Percentiles rank a stretch among this genome's conserved stretches.
phyloP scores from a whole-genome alignment of 371 early-diverging fungal species.

The Circinella umbellata region DNA sequence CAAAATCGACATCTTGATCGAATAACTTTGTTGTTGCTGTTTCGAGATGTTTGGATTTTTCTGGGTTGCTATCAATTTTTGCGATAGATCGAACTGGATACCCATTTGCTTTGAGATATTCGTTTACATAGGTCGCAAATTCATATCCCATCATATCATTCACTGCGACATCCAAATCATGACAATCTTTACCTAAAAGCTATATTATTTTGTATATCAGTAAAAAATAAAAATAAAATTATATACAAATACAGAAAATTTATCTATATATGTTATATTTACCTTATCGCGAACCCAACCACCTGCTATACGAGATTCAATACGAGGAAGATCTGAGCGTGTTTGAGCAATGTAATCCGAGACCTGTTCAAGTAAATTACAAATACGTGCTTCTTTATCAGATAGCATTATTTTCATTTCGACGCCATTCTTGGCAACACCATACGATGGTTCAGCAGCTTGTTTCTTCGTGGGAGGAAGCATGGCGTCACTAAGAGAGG shows the following conservation, averaged over 20 bases:
- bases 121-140: slow-evolving; percentile 85
- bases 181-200: slow-evolving; percentile 87
- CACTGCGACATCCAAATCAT: slow-evolving; percentile 98
- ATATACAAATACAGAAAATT: neutral
- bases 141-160: slow-evolving; percentile 96
- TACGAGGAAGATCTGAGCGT: slow-evolving; percentile 55
- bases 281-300: slow-evolving; percentile 99
- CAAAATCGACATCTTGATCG: slow-evolving; percentile 93
- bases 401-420: slow-evolving; percentile 53
- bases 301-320: slow-evolving; percentile 93
- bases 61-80: slow-evolving; percentile 94
- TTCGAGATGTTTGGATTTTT: slow-evolving; percentile 98
- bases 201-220: slow-evolving; percentile 25
- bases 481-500: neutral
- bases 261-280: slow-evolving; percentile 6
- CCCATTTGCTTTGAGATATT: slow-evolving; percentile 63
- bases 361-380: slow-evolving; percentile 64
- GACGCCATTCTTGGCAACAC: slow-evolving; percentile 39
- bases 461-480: neutral
- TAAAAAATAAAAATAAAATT: neutral
- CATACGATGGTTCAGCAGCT: slow-evolving; percentile 24
- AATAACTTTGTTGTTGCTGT: slow-evolving; percentile 92
- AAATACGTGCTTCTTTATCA: slow-evolving; percentile 63
- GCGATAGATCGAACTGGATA: slow-evolving; percentile 63
- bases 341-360: slow-evolving; percentile 54